These are phyloP conservation scores for Nepenthes mirabilis DNA, from an alignment of 148 eudicot species.

Conservation along the genomic window DNA sequence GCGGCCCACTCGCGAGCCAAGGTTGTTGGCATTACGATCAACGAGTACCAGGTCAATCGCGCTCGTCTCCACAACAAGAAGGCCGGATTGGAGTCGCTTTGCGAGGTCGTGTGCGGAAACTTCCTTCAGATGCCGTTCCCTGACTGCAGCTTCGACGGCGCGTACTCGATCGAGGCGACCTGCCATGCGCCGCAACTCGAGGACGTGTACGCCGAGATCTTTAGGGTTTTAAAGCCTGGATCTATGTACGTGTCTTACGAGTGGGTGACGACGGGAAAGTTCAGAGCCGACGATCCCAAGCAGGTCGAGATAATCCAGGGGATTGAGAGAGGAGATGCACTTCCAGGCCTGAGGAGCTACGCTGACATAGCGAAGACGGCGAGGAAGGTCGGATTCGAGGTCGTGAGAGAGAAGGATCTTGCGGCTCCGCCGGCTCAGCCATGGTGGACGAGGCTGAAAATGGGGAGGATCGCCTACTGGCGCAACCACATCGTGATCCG, in stretches of 20 bases:
- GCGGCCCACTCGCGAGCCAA: constrained; percentile 42
- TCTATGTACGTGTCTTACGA: constrained; percentile 38
- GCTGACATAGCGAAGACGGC: constrained; percentile 24
- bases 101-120: constrained; percentile 43
- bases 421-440: constrained; percentile 34
- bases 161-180: constrained; percentile 44
- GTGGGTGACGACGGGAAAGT: constrained; percentile 42
- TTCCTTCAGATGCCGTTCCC: constrained; percentile 39
- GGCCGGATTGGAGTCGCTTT: constrained; percentile 29
- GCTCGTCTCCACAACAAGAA: constrained; percentile 39
- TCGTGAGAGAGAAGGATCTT: constrained; percentile 27
- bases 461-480: constrained; percentile 46
- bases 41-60: constrained; percentile 40
- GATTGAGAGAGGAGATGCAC: constrained; percentile 37
- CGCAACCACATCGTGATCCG: constrained; percentile 31
- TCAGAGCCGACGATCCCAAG: constrained; percentile 13
- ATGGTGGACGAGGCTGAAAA: constrained; percentile 48
- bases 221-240: constrained; percentile 36
- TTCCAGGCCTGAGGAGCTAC: constrained; percentile 33
- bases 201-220: constrained; percentile 37
- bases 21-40: constrained; percentile 39
- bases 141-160: constrained; percentile 29
- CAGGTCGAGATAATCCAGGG: constrained; percentile 37
- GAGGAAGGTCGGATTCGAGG: constrained; percentile 33
- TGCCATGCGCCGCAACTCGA: constrained; percentile 47